A percentile compares a stretch with the other conserved stretches of the same genome.
Evolutionary conservation across 108 stramenopile genomes (phyloP).

Genomic region (Chaetoceros muelleri): DNA sequence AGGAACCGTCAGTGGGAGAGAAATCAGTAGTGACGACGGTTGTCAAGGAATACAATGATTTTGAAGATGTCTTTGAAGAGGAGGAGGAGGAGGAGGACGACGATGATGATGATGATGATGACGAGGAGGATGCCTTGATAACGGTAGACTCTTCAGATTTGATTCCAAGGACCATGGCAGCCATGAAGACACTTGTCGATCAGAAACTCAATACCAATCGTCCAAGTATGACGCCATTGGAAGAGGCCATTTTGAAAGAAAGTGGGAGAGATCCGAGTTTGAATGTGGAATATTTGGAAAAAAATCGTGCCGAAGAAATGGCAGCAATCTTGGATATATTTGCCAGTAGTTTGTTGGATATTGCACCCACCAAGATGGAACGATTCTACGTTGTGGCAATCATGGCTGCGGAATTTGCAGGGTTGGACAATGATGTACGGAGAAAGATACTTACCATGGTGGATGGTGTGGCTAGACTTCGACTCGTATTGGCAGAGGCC

Average conservation of each 20-base stretch:
- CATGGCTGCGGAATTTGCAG: constrained; percentile 67
- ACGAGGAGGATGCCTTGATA: constrained; percentile 35
- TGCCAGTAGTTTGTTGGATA: constrained; percentile 40
- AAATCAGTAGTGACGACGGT: neutral
- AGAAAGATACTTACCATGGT: constrained; percentile 34
- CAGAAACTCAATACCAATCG: constrained; percentile 29
- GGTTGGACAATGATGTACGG: constrained; percentile 35
- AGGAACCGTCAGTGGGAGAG: neutral
- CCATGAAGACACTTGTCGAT: constrained; percentile 17
- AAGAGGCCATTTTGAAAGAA: constrained; percentile 58
- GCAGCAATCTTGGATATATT: constrained; percentile 37
- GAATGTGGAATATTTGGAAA: constrained; percentile 7
- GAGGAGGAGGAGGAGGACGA: constrained; percentile 21
- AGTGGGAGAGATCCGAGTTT: neutral
- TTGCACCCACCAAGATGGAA: constrained; percentile 35
- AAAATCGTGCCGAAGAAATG: constrained; percentile 17
- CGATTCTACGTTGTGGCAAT: constrained; percentile 47
- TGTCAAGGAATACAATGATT: neutral
- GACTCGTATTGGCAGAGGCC: constrained; percentile 34
- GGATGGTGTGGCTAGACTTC: constrained; percentile 44
- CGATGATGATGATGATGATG: constrained; percentile 37
- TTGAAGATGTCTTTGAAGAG: constrained; percentile 20
- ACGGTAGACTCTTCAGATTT: constrained; percentile 32
- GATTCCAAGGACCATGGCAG: constrained; percentile 24
- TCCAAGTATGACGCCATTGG: constrained; percentile 37